phyloP scores from a whole-genome alignment of 352 stramenopile genomes.

The Phytophthora foliorum region DNA sequence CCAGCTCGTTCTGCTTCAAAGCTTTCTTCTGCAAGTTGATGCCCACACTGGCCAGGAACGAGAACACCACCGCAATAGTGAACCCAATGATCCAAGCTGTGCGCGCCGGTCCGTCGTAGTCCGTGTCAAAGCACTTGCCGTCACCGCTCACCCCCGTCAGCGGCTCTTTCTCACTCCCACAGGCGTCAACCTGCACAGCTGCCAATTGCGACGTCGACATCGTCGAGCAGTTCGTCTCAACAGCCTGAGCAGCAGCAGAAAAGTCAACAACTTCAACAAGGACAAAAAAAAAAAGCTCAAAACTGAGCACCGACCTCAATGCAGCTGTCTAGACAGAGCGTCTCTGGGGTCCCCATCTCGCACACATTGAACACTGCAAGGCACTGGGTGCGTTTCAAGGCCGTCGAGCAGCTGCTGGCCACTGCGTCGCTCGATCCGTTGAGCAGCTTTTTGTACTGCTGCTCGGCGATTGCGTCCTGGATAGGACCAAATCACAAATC shows the following conservation, averaged over 20 bases:
- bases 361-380: slow-evolving; percentile 75
- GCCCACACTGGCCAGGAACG: slow-evolving; percentile 81
- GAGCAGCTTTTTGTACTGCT: slow-evolving; percentile 42
- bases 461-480: slow-evolving; percentile 53
- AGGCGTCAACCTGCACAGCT: slow-evolving; percentile 36
- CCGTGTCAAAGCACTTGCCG: slow-evolving; percentile 74
- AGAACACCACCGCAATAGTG: slow-evolving; percentile 84
- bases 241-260: slow-evolving; percentile 53
- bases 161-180: slow-evolving; percentile 34
- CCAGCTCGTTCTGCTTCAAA: slow-evolving; percentile 83
- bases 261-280: slow-evolving; percentile 5
- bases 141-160: slow-evolving; percentile 50
- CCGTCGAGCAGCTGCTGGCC: slow-evolving; percentile 42
- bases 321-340: slow-evolving; percentile 3
- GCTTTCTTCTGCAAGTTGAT: slow-evolving; percentile 91
- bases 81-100: slow-evolving; percentile 86
- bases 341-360: slow-evolving; percentile 68
- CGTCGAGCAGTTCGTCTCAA: slow-evolving; percentile 54
- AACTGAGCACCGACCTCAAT: not conserved
- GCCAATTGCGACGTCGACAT: slow-evolving; percentile 20
- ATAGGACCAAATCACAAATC: not conserved
- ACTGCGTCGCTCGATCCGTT: slow-evolving; percentile 31
- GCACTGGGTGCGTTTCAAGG: slow-evolving; percentile 61
- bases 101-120: slow-evolving; percentile 71
- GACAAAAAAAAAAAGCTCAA: not conserved